Base-by-base conservation (phyloP, 2,329 filamentous ascomycete species). In the Fusarium sp. region DNA sequence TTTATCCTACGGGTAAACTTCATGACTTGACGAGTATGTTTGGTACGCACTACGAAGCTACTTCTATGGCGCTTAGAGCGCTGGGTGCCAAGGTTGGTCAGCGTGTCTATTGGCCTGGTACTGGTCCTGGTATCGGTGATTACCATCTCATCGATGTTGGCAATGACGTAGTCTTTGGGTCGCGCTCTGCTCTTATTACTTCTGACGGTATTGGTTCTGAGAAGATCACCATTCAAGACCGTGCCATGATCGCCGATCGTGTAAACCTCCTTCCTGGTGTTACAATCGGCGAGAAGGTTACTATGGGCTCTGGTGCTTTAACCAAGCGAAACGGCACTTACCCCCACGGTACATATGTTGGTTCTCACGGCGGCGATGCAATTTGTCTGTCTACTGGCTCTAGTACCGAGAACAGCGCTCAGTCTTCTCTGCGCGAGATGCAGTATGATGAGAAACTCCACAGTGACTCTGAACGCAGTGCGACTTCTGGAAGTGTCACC, bases 61-160 rank as follows among this genome's bases (percentile, higher is more conserved):
- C 61, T 0, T 64, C 61, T 2, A n/a, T 64, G 0, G 24, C 34
- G 0, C 1, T 64, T 18, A n/a, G 61, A 2, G 63, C 63, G 3
- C 27, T 64, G 1, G 59, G 59, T 2, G 61, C 59, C 0, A 64
- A 63, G 20, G 15, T 64, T 14, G 61, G 61, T 0, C 15, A 64
- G 11, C 61, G 61, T 1, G 59, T 64, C 0, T 64, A 64, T 14
- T 64, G 61, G 61, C 61, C 61, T 12, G 61, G 61, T 3, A 64
- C 61, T 2, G 59, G 61, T 0, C 61, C 61, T 0, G 25, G 24
- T 1, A 49, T 64, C 0, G 59, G 61, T 0, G 61, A 64, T 1
- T 64, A 64, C 0, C 61, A 64, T 7, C 61, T 64, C 15, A 30
- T 64, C 0, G 59, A 58, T 2, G 43, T 64, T 9, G 61, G 61